phyloP scores from a whole-genome alignment of 202 grass and related monocot genomes.

The Dendrocalamus latiflorus region DNA sequence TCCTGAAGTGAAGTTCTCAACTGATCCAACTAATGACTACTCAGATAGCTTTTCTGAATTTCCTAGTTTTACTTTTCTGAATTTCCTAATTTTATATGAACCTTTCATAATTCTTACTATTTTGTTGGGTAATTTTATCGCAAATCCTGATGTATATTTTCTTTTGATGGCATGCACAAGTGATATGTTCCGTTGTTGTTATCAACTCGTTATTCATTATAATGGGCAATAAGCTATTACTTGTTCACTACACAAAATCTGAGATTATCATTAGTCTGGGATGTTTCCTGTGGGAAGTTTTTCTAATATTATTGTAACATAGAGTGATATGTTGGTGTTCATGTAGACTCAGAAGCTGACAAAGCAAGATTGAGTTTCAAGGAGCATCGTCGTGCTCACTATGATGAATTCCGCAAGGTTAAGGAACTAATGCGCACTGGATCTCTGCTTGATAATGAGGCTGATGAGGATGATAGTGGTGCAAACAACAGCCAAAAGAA shows the following conservation, averaged over 20 bases:
- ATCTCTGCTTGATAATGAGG: conserved; percentile 59
- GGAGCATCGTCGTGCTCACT: conserved; percentile 84
- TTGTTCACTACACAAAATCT: background rate
- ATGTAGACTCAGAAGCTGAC: conserved; percentile 64
- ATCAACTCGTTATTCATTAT: background rate
- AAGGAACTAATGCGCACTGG: conserved; percentile 71
- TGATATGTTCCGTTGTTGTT: background rate
- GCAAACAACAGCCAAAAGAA: conserved; percentile 28
- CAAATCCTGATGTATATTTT: background rate
- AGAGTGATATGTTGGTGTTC: background rate
- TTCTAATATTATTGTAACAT: background rate
- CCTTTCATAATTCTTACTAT: background rate
- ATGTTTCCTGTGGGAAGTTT: background rate
- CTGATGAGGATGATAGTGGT: conserved; percentile 15
- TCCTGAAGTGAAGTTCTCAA: background rate
- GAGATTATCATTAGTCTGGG: background rate
- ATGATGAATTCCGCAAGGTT: conserved; percentile 82
- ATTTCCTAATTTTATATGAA: background rate
- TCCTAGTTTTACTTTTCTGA: no score
- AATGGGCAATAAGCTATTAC: background rate
- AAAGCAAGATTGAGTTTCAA: conserved; percentile 69
- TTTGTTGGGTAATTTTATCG: background rate
- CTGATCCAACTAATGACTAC: background rate
- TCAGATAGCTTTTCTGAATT: background rate
- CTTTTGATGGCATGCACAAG: background rate